A percentile compares a stretch with the other conserved stretches of the same genome.
These are phyloP conservation scores for Aspergillus quadricinctus DNA, from an alignment of 2,329 filamentous ascomycete genomes.

Conservation along the genomic window DNA sequence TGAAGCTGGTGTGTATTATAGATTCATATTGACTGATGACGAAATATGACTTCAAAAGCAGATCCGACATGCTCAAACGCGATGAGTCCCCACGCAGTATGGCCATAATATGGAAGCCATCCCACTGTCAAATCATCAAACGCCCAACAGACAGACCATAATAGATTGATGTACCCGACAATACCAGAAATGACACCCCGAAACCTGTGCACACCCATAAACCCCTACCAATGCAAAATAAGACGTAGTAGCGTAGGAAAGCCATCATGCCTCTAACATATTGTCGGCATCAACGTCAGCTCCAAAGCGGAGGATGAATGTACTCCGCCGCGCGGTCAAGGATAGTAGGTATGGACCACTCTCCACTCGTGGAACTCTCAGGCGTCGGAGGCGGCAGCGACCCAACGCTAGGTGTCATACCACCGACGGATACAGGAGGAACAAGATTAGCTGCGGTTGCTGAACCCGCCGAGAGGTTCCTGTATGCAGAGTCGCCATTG, in stretches of 20 bases:
- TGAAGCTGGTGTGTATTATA: not conserved
- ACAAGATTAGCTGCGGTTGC: constrained; percentile 10
- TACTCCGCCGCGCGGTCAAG: constrained; percentile 45
- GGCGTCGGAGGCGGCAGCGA: constrained; percentile 44
- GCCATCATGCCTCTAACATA: not conserved
- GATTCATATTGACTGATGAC: not conserved
- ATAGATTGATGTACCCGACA: not conserved
- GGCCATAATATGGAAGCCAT: not conserved
- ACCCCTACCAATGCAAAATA: constrained; percentile 3
- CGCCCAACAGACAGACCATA: not conserved
- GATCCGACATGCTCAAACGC: not conserved
- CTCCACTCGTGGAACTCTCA: constrained; percentile 44
- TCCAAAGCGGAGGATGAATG: constrained; percentile 46
- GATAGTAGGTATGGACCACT: constrained; percentile 45
- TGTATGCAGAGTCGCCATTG: constrained; percentile 15
- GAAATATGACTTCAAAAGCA: not conserved
- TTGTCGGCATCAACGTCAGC: constrained; percentile 12
- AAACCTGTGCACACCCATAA: not conserved
- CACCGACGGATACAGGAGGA: constrained; percentile 15
- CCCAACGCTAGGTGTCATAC: constrained; percentile 31
- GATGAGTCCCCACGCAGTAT: no score
- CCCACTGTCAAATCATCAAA: not conserved
- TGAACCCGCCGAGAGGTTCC: constrained; percentile 13
- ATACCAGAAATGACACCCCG: not conserved
- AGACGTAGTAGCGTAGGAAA: not conserved